Evolutionary conservation across 1,284 basidiomycete species (phyloP).

Genomic region (Xerocomus amazonicus): DNA sequence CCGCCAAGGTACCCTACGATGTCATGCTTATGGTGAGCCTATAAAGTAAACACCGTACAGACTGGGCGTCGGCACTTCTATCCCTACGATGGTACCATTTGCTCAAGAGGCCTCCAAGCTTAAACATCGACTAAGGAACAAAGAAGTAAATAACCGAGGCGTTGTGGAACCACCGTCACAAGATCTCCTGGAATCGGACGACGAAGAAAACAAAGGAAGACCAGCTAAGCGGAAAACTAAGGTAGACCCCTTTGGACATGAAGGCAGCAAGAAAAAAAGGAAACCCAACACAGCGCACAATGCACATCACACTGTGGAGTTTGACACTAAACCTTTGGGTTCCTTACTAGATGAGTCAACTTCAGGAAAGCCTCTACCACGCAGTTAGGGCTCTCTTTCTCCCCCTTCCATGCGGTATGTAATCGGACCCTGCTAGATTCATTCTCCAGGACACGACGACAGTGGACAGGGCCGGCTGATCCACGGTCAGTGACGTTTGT

Average conservation of each 20-base stretch:
- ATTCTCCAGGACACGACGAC: constrained; percentile 5
- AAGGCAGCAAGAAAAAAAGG: constrained; percentile 36
- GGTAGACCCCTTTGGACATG: constrained; percentile 52
- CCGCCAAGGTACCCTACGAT: constrained; percentile 56
- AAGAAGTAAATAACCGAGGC: constrained; percentile 44
- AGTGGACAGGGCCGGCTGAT: not conserved
- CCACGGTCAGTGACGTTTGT: constrained; percentile 2
- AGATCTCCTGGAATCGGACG: constrained; percentile 35
- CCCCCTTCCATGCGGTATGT: constrained; percentile 3
- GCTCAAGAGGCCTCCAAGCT: constrained; percentile 50
- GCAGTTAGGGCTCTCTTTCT: constrained; percentile 13
- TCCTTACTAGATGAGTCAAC: not conserved
- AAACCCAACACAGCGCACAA: constrained; percentile 8
- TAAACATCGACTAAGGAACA: constrained; percentile 53
- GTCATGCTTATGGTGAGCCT: constrained; percentile 5
- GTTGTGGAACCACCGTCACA: constrained; percentile 35
- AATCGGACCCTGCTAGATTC: constrained; percentile 6
- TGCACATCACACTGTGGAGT: not conserved
- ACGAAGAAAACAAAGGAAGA: constrained; percentile 55
- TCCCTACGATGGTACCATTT: constrained; percentile 43
- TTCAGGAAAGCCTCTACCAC: not conserved
- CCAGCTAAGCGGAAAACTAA: constrained; percentile 56
- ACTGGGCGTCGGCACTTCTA: constrained; percentile 64
- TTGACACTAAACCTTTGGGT: not conserved
- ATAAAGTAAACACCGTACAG: constrained; percentile 34